Base-by-base conservation (phyloP, 306 rosid species). In the Fagus sylvatica region DNA sequence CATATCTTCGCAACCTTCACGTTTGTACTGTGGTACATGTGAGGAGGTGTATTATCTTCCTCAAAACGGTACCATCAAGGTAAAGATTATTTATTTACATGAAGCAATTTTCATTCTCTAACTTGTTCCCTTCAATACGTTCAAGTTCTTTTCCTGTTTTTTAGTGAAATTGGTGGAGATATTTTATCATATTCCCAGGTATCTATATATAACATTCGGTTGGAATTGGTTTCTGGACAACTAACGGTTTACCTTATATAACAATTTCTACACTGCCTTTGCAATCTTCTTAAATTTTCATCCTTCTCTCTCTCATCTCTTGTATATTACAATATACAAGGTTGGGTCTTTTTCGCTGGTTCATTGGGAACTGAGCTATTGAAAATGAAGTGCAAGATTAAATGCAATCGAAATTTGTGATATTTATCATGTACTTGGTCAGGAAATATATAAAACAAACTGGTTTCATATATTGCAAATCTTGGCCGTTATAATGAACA, bases 31-130 rank as follows among this genome's bases (percentile, higher is more conserved):
- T 53, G 80, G 88, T 75, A 87, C 86, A 69, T 94, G 98, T 22
- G 97, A 94, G 88, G 98, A 94, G 80, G 95, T 92, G 62, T 94
- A 92, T 80, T 76, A 89, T 90, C 97, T 94, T 82, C 98, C 98
- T 69, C 97, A 87, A 72, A 94, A 88, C 71, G 98, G 98, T 43
- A 71, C 86, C 73, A 89, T 94, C 74, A 94, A 94, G 98, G 98
- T 94, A 80, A 16, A 22, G 73, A 57, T 55, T 60, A 30, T 74
- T 71, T 73, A 60, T 76, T 56, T 48, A 39, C 42, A 72, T 69
- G 39, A 30, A 68, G 73, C 48, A 55, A 5, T 75, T 71, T 79
- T 73, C 71, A 51, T 7, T 71, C 69, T 67, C 69, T 61, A 61
- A 12, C 4, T 5, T 32, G 68, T 4, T 32, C 19, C 37, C 34